Base-by-base conservation (phyloP, 75 land plant genomes). In the Ceratopteris richardii region DNA sequence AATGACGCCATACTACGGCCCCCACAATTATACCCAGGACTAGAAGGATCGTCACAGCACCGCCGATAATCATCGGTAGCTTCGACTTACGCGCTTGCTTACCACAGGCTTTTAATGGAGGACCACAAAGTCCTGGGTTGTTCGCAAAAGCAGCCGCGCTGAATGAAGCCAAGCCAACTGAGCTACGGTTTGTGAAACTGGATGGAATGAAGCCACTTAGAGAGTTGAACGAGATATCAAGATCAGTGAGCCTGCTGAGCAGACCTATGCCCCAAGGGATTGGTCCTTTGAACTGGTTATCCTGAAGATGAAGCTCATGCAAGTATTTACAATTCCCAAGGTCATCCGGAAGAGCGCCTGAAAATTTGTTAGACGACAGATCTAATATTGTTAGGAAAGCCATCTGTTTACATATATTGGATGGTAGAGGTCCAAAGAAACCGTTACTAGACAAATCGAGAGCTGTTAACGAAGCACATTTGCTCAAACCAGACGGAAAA, bases 121-220 rank as follows among this genome's bases (percentile, higher is more conserved):
- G 36, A n/a, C 86, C 88, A 61, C 97, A 91, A 1, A 91, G 81
- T 16, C 66, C 77, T n/a, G 67, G 57, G 66, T 91, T 91, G 66
- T 71, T 67, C 17, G 27, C 54, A 63, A 75, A 81, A 19, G 33
- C 57, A 0, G 69, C 18, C 5, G 61, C 23, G 0, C 53, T 24
- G 17, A 41, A 57, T 0, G 47, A 29, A 29, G 44, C 39, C 24
- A 22, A 19, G 46, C 29, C 44, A 29, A 26, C 53, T 21, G 11
- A 6, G 11, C 20, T 17, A 3, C 58, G 29, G 16, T 57, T 39
- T 0, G 44, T 36, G 40, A 69, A 69, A 0, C 60, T 64, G 11
- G 22, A 7, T 2, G 96, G 96, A 36, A 87, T 75, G 18, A 18
- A 48, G 0, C 96, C 96, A 0, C 67, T 30, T 14, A 90, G 64